A percentile compares a stretch with the other conserved stretches of the same genome.
phyloP scores from a whole-genome alignment of 2,329 filamentous ascomycete species.

The Fusarium sp. region DNA sequence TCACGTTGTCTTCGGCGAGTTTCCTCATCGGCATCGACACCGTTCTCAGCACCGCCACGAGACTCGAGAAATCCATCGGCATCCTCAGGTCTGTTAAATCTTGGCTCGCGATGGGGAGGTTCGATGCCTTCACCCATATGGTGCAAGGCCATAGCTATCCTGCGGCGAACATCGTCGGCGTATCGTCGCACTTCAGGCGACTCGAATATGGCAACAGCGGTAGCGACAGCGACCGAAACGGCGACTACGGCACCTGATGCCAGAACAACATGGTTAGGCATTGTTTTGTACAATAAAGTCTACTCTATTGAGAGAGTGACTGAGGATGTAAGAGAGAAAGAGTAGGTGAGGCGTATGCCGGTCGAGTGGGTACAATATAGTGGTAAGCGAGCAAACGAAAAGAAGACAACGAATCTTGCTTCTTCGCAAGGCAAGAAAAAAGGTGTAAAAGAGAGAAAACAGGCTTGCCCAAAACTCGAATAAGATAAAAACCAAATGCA shows the following conservation, averaged over 20 bases:
- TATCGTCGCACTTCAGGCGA: conserved; percentile 71
- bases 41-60: conserved; percentile 57
- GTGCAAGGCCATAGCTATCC: conserved; percentile 70
- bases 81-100: conserved; percentile 74
- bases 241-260: conserved; percentile 69
- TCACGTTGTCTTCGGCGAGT: conserved; percentile 70
- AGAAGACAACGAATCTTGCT: conserved; percentile 2
- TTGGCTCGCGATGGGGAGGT: conserved; percentile 61
- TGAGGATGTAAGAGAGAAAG: conserved; percentile 20
- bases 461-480: conserved; percentile 17
- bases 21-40: conserved; percentile 71
- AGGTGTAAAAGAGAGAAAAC: neutral
- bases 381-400: conserved; percentile 28
- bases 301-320: conserved; percentile 7
- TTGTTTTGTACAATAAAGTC: conserved; percentile 43
- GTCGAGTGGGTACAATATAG: neutral
- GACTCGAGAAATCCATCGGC: conserved; percentile 71
- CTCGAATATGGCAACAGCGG: conserved; percentile 71
- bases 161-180: conserved; percentile 69
- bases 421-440: neutral
- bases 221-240: conserved; percentile 66
- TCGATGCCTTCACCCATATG: conserved; percentile 68
- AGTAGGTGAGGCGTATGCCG: conserved; percentile 2
- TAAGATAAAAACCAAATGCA: neutral
- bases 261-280: conserved; percentile 68